A percentile compares a stretch with the other conserved stretches of the same genome.
Evolutionary conservation across 805 yeast genomes (phyloP).

Genomic region (Ogataea populi-albae): DNA sequence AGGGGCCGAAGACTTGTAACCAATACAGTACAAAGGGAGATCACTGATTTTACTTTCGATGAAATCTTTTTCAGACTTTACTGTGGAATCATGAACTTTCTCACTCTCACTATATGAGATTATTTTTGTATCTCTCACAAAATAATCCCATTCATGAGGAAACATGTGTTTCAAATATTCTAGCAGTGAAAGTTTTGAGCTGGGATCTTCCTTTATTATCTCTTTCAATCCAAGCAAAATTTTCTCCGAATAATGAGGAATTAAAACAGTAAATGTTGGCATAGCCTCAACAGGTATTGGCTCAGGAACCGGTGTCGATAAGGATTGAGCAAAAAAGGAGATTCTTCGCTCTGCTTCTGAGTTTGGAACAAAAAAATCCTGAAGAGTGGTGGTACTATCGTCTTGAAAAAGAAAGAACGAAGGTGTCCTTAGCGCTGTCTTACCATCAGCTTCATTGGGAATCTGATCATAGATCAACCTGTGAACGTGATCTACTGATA

Average conservation of each 20-base stretch:
- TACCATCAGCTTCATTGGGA: conserved; percentile 47
- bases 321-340: conserved; percentile 52
- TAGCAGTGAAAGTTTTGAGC: conserved; percentile 55
- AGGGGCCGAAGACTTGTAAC: conserved; percentile 65
- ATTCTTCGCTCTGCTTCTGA: conserved; percentile 53
- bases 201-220: conserved; percentile 42
- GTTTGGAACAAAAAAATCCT: conserved; percentile 41
- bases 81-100: conserved; percentile 27
- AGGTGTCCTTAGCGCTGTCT: conserved; percentile 37
- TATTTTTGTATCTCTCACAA: conserved; percentile 71
- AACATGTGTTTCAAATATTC: conserved; percentile 75
- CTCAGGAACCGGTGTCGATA: conserved; percentile 47
- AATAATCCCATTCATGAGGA: conserved; percentile 76
- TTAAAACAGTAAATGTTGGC: conserved; percentile 49
- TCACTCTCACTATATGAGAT: conserved; percentile 56
- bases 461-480: conserved; percentile 38
- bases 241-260: conserved; percentile 53
- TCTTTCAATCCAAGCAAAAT: conserved; percentile 44
- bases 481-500: conserved; percentile 49
- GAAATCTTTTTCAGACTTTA: conserved; percentile 34
- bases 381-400: conserved; percentile 38
- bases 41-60: conserved; percentile 50
- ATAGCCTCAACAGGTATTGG: conserved; percentile 46
- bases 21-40: conserved; percentile 67
- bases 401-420: conserved; percentile 48